phyloP scores from a whole-genome alignment of 768 basidiomycete species.

The Tylopilus subfusipes region DNA sequence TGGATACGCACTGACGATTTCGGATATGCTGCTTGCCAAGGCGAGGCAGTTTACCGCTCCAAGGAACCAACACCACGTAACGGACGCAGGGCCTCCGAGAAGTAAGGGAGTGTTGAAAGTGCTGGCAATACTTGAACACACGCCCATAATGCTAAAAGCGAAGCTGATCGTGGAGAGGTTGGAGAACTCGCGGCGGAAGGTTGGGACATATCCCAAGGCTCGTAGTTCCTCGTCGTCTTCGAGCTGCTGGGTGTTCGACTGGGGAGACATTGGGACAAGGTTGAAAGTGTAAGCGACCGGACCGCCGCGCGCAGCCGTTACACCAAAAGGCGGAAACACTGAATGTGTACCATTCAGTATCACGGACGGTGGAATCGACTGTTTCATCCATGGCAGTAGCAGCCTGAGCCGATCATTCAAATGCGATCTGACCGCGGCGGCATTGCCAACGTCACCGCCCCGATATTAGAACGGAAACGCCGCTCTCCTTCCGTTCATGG shows the following conservation, averaged over 20 bases:
- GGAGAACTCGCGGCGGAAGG: constrained; percentile 44
- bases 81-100: constrained; percentile 35
- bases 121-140: constrained; percentile 37
- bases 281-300: no score
- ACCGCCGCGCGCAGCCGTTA: no score
- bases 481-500: no score
- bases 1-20: constrained; percentile 32
- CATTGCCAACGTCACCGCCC: no score
- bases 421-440: no score
- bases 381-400: not conserved
- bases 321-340: no score
- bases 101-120: constrained; percentile 38
- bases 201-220: constrained; percentile 30
- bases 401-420: no score
- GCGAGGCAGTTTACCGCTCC: constrained; percentile 28
- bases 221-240: constrained; percentile 23
- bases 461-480: no score
- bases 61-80: constrained; percentile 37
- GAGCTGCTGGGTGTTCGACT: not conserved
- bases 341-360: no score
- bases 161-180: constrained; percentile 36
- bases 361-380: no score
- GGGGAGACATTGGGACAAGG: constrained; percentile 1
- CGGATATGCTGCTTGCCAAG: constrained; percentile 29
- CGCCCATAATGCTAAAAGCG: constrained; percentile 35